Percentiles rank a stretch among this genome's conserved stretches.
Evolutionary conservation across 345 rosid species (phyloP).

Genomic region (Murraya koenigii): DNA sequence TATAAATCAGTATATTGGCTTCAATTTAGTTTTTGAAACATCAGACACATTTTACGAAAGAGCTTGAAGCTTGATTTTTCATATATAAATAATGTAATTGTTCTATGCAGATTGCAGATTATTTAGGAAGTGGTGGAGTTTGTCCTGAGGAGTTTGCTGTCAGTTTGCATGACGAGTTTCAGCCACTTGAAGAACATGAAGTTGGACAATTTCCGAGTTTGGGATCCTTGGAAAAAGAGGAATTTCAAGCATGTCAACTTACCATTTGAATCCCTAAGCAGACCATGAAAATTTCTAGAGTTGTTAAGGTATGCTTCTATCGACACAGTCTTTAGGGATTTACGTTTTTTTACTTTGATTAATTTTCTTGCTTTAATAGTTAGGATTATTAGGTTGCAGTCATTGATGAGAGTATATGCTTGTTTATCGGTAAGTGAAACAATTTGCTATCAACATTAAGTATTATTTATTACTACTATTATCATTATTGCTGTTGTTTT

Average conservation of each 20-base stretch:
- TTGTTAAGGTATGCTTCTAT: background rate
- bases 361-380: background rate
- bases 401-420: too few relatives aligned
- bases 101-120: conserved; percentile 61
- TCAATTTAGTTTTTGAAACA: background rate
- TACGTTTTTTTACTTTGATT: background rate
- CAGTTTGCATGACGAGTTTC: conserved; percentile 58
- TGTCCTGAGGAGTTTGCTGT: conserved; percentile 56
- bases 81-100: background rate
- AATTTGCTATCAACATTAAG: too few relatives aligned
- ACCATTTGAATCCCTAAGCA: background rate
- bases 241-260: conserved; percentile 35
- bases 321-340: background rate
- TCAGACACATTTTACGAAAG: background rate
- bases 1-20: background rate
- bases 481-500: too few relatives aligned
- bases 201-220: conserved; percentile 77
- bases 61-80: background rate
- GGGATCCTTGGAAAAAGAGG: conserved; percentile 25
- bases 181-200: conserved; percentile 54
- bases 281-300: background rate
- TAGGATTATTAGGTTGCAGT: background rate
- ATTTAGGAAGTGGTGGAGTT: conserved; percentile 48
- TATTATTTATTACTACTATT: too few relatives aligned
- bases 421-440: too few relatives aligned